These are phyloP conservation scores for Larix sibirica DNA, from an alignment of 83 land plant genomes.

Conservation along the genomic window DNA sequence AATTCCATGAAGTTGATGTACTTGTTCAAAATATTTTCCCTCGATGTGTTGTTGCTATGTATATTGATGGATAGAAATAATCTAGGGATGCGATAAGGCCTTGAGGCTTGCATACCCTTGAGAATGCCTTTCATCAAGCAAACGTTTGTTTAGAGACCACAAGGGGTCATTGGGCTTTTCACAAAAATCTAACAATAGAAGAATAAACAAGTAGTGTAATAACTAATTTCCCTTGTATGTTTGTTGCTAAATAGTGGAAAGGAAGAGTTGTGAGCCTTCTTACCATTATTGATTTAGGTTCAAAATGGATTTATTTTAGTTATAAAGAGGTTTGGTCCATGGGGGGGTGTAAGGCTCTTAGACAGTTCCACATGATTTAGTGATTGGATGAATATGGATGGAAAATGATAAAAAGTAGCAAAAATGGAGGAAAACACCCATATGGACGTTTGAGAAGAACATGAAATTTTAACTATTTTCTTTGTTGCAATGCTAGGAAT, in stretches of 20 bases:
- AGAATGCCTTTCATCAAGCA: too few species aligned
- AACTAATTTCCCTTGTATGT: not conserved
- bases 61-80: too few species aligned
- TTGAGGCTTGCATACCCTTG: too few species aligned
- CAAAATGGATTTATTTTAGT: not conserved
- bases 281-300: not conserved
- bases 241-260: not conserved
- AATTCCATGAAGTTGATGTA: too few species aligned
- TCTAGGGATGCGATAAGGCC: too few species aligned
- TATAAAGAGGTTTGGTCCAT: not conserved
- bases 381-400: not conserved
- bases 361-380: not conserved
- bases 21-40: too few species aligned
- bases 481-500: not conserved
- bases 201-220: too few species aligned
- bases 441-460: not conserved
- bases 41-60: too few species aligned
- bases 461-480: not conserved
- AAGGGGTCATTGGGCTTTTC: too few species aligned
- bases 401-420: not conserved
- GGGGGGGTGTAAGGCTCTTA: not conserved
- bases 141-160: too few species aligned
- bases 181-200: too few species aligned
- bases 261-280: not conserved
- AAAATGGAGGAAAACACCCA: not conserved